phyloP scores from a whole-genome alignment of 2,329 filamentous ascomycete species.

The Colletotrichum viniferum region DNA sequence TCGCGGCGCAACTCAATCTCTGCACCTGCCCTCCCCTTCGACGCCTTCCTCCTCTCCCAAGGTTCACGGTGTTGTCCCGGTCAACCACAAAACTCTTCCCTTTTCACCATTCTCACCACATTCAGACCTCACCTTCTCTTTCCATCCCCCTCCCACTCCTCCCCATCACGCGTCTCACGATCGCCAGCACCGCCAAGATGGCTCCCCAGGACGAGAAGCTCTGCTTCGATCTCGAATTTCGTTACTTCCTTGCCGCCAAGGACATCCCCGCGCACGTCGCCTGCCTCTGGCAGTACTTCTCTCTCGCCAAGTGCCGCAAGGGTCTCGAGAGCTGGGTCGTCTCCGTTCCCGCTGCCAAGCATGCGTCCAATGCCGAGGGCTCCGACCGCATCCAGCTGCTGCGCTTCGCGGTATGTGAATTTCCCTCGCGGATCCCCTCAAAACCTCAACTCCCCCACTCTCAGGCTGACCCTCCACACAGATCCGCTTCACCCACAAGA shows the following conservation, averaged over 20 bases:
- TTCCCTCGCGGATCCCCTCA: not conserved
- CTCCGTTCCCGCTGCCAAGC: not conserved
- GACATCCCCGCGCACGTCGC: not conserved
- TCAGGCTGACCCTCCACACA: not conserved
- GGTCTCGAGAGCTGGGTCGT: not conserved
- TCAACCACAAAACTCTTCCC: not conserved
- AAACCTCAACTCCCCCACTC: not conserved
- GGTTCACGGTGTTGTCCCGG: not conserved
- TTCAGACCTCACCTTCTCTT: not conserved
- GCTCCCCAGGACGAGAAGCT: not conserved
- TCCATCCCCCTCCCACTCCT: not conserved
- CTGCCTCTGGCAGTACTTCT: not conserved
- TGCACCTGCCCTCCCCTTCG: not conserved
- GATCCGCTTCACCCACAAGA: not conserved
- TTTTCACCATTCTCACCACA: not conserved
- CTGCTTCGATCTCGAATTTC: not conserved
- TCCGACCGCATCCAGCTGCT: not conserved
- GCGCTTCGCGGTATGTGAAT: not conserved
- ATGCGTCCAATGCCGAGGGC: not conserved
- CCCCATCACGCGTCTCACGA: not conserved
- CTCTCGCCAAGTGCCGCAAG: not conserved
- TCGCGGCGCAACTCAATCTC: not conserved
- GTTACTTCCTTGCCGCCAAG: not conserved
- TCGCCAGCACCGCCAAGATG: not conserved
- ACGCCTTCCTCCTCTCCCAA: not conserved